Base-by-base conservation (phyloP, 306 rosid genomes). In the Datisca glomerata region DNA sequence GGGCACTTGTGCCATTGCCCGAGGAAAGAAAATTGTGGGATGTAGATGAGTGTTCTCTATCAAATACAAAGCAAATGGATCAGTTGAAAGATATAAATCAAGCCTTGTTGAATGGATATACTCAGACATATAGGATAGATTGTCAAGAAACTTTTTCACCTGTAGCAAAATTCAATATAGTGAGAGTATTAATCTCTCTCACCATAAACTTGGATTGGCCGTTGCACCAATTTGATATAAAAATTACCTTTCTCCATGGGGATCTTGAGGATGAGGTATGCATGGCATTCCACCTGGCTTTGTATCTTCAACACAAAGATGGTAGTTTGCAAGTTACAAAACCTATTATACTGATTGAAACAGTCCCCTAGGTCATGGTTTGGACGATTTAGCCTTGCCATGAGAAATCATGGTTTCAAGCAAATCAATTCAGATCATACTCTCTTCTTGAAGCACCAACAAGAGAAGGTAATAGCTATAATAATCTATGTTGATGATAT, bases 261-360 rank as follows among this genome's bases (percentile, higher is more conserved):
- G 8, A 25, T 25, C 31, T 25, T 8, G 8, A 4, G 31, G 31
- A 25, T 4, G 31, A 25, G 8, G 31, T 25, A 25, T 25, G 8
- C 31, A 25, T 25, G 8, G 31, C 31, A 25, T 25, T 25, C 31
- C 8, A 8, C 31, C 31, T 25, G 31, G 31, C 31, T 25, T 25
- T 25, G n/a, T n/a, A n/a, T n/a, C n/a, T n/a, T n/a, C n/a, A n/a
- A n/a, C n/a, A n/a, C n/a, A n/a, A n/a, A n/a, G n/a, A n/a, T n/a
- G n/a, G n/a, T 34, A 34, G 39, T 34, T 34, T 34, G 39, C 39
- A 34, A 34, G 39, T 34, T 34, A 34, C 39, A 34, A 12, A 34
- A 34, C 7, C 7, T 3, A 12, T 34, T 34, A 34, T 34, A 34
- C n/a, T n/a, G n/a, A n/a, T n/a, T n/a, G n/a, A n/a, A n/a, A n/a